Evolutionary conservation across 768 basidiomycete species (phyloP), one percentile per base, ranked within the genome.

Genomic region (Mycena galopus): DNA sequence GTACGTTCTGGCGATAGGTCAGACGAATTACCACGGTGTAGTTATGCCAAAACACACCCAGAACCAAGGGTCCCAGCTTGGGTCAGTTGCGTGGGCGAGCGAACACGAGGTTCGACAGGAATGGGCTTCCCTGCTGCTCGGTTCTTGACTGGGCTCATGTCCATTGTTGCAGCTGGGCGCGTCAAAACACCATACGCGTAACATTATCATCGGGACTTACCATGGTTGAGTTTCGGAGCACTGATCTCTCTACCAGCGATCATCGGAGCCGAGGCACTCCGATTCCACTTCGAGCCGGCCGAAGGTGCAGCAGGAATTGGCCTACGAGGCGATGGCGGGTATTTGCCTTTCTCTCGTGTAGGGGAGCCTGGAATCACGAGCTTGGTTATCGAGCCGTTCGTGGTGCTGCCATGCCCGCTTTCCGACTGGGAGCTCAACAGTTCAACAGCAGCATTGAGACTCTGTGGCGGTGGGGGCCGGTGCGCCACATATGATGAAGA

Each of bases 111-210:
- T 60, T 88, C 82, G 10, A 94, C 86, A 29, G 85, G 85, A 62
- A 94, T 94, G 23, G 94, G 93, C 74, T 87, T 86, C 25, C 89
- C 89, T 9, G 84, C 83, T 9, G 85, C 84, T 53, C 91, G 86
- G 76, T 90, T 88, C 82, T 92, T 92, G 27, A 94, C 88, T 39
- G 94, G 94, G 74, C 90, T 93, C 89, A 96, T 89, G 67, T 91
- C 86, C 76, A 89, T 77, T 1, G 92, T 93, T 19, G 93, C 93
- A 79, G 90, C 94, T 90, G 65, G 44, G 50, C 42, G 67, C 21
- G 42, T 67, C 58, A 66, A 66, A n/a, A n/a, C n/a, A 83, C 69
- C 37, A 59, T 35, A 60, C n/a, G 44, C 9, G 21, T 61, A 37
- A 75, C 64, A 67, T 10, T 65, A 33, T 42, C 63, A 37, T 57